These are phyloP conservation scores for Aspergillus ustus DNA, from an alignment of 2,329 filamentous ascomycete species.

Conservation along the genomic window DNA sequence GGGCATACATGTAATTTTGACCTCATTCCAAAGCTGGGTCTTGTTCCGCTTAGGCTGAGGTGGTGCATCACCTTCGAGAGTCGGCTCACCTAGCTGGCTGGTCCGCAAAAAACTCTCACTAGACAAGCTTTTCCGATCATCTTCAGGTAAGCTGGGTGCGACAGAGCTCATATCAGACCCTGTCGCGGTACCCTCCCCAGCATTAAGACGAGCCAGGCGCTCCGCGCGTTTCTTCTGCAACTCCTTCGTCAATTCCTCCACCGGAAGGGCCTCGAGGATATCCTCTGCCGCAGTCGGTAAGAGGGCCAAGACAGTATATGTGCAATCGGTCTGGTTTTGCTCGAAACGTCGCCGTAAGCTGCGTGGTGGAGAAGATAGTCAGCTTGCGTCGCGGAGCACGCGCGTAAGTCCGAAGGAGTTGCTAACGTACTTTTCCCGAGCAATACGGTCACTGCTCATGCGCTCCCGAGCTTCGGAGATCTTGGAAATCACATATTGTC, in stretches of 20 bases:
- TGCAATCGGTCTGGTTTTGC: slow-evolving; percentile 98
- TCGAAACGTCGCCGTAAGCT: slow-evolving; percentile 95
- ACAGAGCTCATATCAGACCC: slow-evolving; percentile 62
- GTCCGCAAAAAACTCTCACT: slow-evolving; percentile 84
- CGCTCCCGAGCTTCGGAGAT: slow-evolving; percentile 92
- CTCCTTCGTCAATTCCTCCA: slow-evolving; percentile 90
- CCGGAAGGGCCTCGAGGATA: slow-evolving; percentile 83
- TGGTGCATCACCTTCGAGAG: slow-evolving; percentile 53
- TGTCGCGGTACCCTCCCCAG: slow-evolving; percentile 56
- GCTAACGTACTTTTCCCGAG: slow-evolving; percentile 83
- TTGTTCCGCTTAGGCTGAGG: slow-evolving; percentile 74
- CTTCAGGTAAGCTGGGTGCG: slow-evolving; percentile 74
- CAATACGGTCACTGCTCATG: slow-evolving; percentile 94
- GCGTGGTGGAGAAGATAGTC: slow-evolving; percentile 18
- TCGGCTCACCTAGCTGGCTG: slow-evolving; percentile 71
- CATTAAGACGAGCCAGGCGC: slow-evolving; percentile 63
- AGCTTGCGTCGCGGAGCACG: slow-evolving; percentile 19
- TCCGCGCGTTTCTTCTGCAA: slow-evolving; percentile 90
- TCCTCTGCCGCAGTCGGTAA: slow-evolving; percentile 90
- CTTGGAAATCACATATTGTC: slow-evolving; percentile 90
- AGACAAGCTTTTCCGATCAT: slow-evolving; percentile 76
- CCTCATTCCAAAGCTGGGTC: slow-evolving; percentile 93
- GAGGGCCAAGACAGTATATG: slow-evolving; percentile 94
- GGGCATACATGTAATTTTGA: slow-evolving; percentile 86
- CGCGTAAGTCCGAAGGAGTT: slow-evolving; percentile 15